Evolutionary conservation across 192 early-diverging fungal genomes (phyloP).

Genomic region (Mortierella alpina): DNA sequence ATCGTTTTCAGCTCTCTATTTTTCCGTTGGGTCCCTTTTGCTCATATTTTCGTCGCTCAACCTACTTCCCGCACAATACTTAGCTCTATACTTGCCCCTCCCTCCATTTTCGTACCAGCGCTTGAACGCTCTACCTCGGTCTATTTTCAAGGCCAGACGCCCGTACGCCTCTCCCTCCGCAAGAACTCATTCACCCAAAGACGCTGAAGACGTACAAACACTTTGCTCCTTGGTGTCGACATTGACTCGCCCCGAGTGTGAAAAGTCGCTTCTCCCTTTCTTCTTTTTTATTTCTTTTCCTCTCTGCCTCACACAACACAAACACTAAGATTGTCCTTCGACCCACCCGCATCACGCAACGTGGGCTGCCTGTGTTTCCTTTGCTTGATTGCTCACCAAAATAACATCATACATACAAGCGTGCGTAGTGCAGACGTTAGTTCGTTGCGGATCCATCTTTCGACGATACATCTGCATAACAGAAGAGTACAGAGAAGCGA

Average conservation of each 20-base stretch:
- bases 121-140: too few relatives aligned
- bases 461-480: not conserved
- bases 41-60: not conserved
- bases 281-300: not conserved
- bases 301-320: not conserved
- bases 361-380: not conserved
- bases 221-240: too few relatives aligned
- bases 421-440: not conserved
- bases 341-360: not conserved
- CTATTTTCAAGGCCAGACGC: too few relatives aligned
- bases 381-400: not conserved
- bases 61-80: not conserved
- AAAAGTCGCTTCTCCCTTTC: not conserved
- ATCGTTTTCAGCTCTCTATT: not conserved
- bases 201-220: too few relatives aligned
- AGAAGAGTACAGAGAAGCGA: not conserved
- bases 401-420: conserved; percentile 9
- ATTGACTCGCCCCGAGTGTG: too few relatives aligned
- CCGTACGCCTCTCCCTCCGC: too few relatives aligned
- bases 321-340: not conserved
- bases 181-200: too few relatives aligned
- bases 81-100: not conserved
- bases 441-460: conserved; percentile 13
- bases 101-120: too few relatives aligned
- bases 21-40: not conserved